phyloP scores from a whole-genome alignment of 805 yeast species.

The Cyberlindnera japonica region DNA sequence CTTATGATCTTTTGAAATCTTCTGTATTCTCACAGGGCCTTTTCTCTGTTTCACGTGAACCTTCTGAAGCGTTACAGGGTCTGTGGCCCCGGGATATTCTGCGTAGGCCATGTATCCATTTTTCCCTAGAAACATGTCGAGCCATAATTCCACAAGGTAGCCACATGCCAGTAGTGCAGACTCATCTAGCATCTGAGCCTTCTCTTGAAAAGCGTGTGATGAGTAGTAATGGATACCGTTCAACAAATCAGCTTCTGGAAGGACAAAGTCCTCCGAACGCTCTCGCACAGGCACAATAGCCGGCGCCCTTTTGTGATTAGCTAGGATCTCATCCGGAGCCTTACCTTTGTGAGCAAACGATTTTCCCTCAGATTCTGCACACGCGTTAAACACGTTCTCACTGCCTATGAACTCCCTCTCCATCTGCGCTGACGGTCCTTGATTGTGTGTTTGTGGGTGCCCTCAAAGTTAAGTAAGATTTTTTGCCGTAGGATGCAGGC shows the following conservation, averaged over 20 bases:
- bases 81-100: too few species aligned
- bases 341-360: too few species aligned
- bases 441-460: background rate
- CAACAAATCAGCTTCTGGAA: slow-evolving; percentile 29
- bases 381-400: background rate
- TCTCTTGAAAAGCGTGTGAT: slow-evolving; percentile 23
- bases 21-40: slow-evolving; percentile 1
- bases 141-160: slow-evolving; percentile 35
- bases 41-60: too few species aligned
- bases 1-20: background rate
- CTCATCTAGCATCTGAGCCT: slow-evolving; percentile 32
- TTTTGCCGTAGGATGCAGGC: too few species aligned
- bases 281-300: slow-evolving; percentile 18
- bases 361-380: too few species aligned
- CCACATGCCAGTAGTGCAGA: slow-evolving; percentile 36
- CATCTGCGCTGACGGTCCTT: too few species aligned
- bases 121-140: slow-evolving; percentile 24
- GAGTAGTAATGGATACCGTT: slow-evolving; percentile 35
- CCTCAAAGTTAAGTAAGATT: background rate
- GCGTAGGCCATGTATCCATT: too few species aligned
- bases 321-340: slow-evolving; percentile 18
- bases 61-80: too few species aligned
- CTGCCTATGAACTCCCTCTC: too few species aligned
- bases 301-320: slow-evolving; percentile 5
- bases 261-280: slow-evolving; percentile 12